Percentiles rank a stretch among this genome's conserved stretches.
phyloP scores from a whole-genome alignment of 1,284 basidiomycete species.

The Schizophyllum commune region DNA sequence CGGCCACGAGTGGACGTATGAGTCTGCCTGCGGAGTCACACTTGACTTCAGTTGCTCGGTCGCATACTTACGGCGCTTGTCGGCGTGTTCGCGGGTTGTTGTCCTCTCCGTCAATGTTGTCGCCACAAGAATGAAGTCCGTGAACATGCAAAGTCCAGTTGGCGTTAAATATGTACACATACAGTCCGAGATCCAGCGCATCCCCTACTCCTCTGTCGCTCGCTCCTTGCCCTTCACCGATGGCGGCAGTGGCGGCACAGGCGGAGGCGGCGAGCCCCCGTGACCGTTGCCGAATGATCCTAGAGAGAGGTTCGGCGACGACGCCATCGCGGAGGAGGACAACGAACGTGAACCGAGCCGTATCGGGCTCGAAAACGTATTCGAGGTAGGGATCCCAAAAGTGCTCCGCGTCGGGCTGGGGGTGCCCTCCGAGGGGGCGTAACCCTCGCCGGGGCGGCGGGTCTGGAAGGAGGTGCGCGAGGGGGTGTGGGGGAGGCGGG shows the following conservation, averaged over 20 bases:
- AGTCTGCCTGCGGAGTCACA: too few species aligned
- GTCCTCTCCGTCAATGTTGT: neutral
- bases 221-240: slow-evolving; percentile 45
- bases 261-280: slow-evolving; percentile 39
- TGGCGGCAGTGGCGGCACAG: slow-evolving; percentile 32
- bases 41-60: too few species aligned
- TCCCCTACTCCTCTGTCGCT: slow-evolving; percentile 20
- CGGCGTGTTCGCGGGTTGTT: too few species aligned
- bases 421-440: slow-evolving; percentile 25
- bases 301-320: neutral
- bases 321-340: slow-evolving; percentile 39
- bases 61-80: too few species aligned
- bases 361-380: slow-evolving; percentile 9
- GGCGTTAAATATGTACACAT: neutral
- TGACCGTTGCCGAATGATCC: slow-evolving; percentile 5
- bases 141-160: neutral
- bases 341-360: slow-evolving; percentile 30
- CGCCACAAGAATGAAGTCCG: neutral
- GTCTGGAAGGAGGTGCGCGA: slow-evolving; percentile 12
- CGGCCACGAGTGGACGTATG: too few species aligned
- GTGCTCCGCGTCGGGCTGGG: slow-evolving; percentile 15
- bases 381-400: slow-evolving; percentile 11
- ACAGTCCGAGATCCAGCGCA: neutral
- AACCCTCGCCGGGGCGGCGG: slow-evolving; percentile 38
- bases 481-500: slow-evolving; percentile 1